Evolutionary conservation across 805 yeast genomes (phyloP).

Genomic region (Candida germanica): DNA sequence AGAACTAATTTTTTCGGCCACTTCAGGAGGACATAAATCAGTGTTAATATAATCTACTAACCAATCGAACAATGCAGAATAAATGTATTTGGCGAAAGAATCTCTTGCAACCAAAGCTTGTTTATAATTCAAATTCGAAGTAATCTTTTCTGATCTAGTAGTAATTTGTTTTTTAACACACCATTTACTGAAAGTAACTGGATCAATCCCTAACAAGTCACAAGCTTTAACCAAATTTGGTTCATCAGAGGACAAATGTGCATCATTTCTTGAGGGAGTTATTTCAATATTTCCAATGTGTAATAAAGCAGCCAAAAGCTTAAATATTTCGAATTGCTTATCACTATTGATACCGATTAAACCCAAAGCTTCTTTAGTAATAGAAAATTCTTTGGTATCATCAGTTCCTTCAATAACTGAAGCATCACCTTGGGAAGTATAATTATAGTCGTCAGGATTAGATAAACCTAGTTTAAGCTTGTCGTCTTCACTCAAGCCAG

Average conservation of each 20-base stretch:
- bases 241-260: slow-evolving; percentile 79
- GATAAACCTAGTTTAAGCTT: slow-evolving; percentile 60
- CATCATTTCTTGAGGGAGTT: slow-evolving; percentile 79
- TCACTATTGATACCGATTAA: slow-evolving; percentile 69
- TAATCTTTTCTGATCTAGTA: slow-evolving; percentile 90
- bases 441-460: slow-evolving; percentile 65
- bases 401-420: slow-evolving; percentile 71
- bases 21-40: slow-evolving; percentile 75
- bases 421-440: slow-evolving; percentile 87
- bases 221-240: slow-evolving; percentile 80
- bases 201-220: slow-evolving; percentile 77
- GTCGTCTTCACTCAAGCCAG: slow-evolving; percentile 61
- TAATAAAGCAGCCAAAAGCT: slow-evolving; percentile 79
- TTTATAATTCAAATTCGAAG: slow-evolving; percentile 72
- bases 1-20: slow-evolving; percentile 54
- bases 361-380: slow-evolving; percentile 71
- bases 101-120: slow-evolving; percentile 92
- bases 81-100: slow-evolving; percentile 93
- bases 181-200: slow-evolving; percentile 80
- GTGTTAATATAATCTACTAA: slow-evolving; percentile 78
- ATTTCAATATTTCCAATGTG: slow-evolving; percentile 92
- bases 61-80: slow-evolving; percentile 94
- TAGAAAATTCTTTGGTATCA: slow-evolving; percentile 73
- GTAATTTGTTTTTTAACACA: slow-evolving; percentile 85
- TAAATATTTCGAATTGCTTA: slow-evolving; percentile 67